Evolutionary conservation across 441 rosid species (phyloP).

Genomic region (Rhodomyrtus psidioides): DNA sequence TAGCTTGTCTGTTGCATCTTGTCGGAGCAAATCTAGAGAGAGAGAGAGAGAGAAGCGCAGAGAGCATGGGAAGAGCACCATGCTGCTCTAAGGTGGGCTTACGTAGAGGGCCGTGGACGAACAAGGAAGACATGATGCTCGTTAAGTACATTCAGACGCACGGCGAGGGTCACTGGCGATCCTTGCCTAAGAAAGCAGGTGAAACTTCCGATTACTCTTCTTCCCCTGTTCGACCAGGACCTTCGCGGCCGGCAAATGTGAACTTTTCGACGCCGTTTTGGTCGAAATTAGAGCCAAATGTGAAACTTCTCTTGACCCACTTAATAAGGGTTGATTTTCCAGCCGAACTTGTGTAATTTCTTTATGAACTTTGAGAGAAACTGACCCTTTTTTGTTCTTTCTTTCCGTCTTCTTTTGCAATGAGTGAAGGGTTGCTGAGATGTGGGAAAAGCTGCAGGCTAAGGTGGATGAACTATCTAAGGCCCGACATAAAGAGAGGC

Average conservation of each 20-base stretch:
- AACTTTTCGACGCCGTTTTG: neutral
- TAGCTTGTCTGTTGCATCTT: neutral
- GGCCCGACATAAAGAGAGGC: slow-evolving; percentile 21
- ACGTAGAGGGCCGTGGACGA: slow-evolving; percentile 17
- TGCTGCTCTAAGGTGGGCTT: slow-evolving; percentile 20
- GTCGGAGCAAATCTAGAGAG: neutral
- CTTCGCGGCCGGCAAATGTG: neutral
- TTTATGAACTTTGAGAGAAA: neutral
- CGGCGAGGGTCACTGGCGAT: slow-evolving; percentile 18
- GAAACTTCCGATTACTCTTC: neutral
- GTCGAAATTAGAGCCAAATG: neutral
- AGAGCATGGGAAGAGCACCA: slow-evolving; percentile 15
- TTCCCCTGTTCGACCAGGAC: neutral
- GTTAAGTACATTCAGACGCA: slow-evolving; percentile 6
- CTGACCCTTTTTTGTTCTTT: neutral
- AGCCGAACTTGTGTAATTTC: neutral
- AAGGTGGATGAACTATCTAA: slow-evolving; percentile 26
- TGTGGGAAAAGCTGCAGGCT: slow-evolving; percentile 26
- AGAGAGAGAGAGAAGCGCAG: neutral
- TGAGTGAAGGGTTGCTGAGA: slow-evolving; percentile 5
- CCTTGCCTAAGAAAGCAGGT: slow-evolving; percentile 16
- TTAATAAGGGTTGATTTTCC: neutral
- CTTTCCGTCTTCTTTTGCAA: neutral
- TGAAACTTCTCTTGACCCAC: neutral
- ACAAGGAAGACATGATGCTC: slow-evolving; percentile 14